Conservation (phyloP, 768 basidiomycete species). For the Calvatia gigantea region DNA sequence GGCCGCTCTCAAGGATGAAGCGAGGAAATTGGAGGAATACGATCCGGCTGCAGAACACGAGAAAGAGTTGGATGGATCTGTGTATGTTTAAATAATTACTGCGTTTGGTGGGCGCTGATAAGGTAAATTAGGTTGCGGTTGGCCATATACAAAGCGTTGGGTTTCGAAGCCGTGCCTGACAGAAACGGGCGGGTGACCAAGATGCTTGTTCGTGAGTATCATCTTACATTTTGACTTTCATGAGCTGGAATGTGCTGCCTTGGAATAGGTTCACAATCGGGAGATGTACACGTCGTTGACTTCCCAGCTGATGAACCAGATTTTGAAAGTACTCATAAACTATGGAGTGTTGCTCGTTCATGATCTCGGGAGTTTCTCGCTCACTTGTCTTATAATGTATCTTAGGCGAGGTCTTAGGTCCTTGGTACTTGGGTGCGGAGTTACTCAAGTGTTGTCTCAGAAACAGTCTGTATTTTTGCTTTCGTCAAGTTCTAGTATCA, state of each 20-base stretch:
- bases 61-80: conserved; percentile 61
- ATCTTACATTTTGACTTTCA: background rate
- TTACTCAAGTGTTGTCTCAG: background rate
- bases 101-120: background rate
- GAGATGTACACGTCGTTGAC: conserved; percentile 41
- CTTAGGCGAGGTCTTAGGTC: background rate
- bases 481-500: too few relatives aligned
- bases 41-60: conserved; percentile 75
- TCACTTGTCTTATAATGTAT: background rate
- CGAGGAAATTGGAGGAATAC: conserved; percentile 54
- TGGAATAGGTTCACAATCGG: conserved; percentile 43
- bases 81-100: conserved; percentile 40
- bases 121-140: conserved; percentile 51
- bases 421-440: background rate
- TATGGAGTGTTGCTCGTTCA: conserved; percentile 46
- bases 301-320: conserved; percentile 30
- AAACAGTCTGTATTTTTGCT: background rate
- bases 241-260: background rate
- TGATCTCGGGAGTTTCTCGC: conserved; percentile 20
- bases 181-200: conserved; percentile 48
- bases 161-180: conserved; percentile 64
- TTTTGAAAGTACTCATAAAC: conserved; percentile 32
- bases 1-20: conserved; percentile 62
- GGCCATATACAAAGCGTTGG: conserved; percentile 65
- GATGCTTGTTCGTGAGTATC: conserved; percentile 65